Evolutionary conservation across 305 asterid genomes (phyloP).

Genomic region (Rubia peregrina): DNA sequence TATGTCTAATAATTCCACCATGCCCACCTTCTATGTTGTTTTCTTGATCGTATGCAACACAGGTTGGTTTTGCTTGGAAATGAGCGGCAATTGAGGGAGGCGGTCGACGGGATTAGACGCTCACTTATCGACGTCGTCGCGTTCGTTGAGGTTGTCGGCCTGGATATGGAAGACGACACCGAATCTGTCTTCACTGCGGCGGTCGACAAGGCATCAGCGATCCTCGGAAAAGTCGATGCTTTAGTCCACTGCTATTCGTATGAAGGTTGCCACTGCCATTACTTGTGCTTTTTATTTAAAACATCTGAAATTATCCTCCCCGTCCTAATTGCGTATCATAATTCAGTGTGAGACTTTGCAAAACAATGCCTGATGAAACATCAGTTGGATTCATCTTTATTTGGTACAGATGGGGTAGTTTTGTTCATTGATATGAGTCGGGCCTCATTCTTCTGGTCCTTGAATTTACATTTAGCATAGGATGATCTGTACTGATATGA

Average conservation of each 20-base stretch:
- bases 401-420: neutral
- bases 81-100: conserved; percentile 42
- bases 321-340: neutral
- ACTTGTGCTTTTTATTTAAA: neutral
- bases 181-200: conserved; percentile 54
- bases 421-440: too few species aligned
- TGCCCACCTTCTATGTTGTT: too few species aligned
- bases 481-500: neutral
- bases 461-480: too few species aligned
- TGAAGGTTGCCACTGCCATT: conserved; percentile 43
- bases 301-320: neutral
- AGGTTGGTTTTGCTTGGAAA: conserved; percentile 80
- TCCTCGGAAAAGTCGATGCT: conserved; percentile 65
- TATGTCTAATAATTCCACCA: conserved; percentile 11
- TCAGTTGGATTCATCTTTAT: neutral
- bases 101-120: conserved; percentile 41
- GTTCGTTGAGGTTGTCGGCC: conserved; percentile 50
- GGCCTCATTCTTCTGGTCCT: too few species aligned
- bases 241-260: conserved; percentile 68
- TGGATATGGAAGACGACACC: conserved; percentile 65
- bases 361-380: neutral
- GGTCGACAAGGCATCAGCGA: conserved; percentile 47
- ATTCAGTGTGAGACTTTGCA: neutral
- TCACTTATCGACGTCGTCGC: conserved; percentile 37
- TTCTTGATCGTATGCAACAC: too few species aligned